phyloP scores from a whole-genome alignment of 2,329 filamentous ascomycete genomes.

The Chrysoporthe cubensis region DNA sequence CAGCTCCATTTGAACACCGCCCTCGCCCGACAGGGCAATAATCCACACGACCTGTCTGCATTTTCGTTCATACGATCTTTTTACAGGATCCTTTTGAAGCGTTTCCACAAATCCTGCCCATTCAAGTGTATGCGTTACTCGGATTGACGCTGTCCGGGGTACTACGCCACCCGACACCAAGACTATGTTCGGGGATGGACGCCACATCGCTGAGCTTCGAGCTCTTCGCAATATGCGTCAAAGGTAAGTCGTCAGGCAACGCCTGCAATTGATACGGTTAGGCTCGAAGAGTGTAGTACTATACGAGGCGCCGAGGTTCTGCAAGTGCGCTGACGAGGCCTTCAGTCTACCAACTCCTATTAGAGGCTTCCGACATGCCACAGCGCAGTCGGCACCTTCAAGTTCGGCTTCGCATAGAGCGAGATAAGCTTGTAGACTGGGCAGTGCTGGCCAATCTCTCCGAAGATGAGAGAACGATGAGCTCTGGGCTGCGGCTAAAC shows the following conservation, averaged over 20 bases:
- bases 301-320: background rate
- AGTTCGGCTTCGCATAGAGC: slow-evolving; percentile 17
- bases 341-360: slow-evolving; percentile 18
- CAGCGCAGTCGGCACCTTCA: slow-evolving; percentile 12
- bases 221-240: slow-evolving; percentile 25
- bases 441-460: slow-evolving; percentile 21
- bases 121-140: background rate
- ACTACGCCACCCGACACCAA: background rate
- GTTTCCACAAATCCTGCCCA: background rate
- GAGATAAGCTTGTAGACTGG: slow-evolving; percentile 22
- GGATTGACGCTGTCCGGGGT: background rate
- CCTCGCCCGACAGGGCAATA: background rate
- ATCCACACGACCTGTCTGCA: background rate
- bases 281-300: too few species aligned
- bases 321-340: background rate
- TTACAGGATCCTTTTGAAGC: background rate
- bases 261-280: background rate
- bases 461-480: slow-evolving; percentile 16
- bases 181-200: slow-evolving; percentile 16
- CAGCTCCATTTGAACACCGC: background rate
- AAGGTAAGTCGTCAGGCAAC: background rate
- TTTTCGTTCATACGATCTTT: background rate
- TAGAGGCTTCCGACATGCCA: slow-evolving; percentile 21
- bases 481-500: slow-evolving; percentile 17
- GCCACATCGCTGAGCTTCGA: slow-evolving; percentile 17